Conservation (phyloP, 352 stramenopile species). For the Globisporangium acanthophoron region DNA sequence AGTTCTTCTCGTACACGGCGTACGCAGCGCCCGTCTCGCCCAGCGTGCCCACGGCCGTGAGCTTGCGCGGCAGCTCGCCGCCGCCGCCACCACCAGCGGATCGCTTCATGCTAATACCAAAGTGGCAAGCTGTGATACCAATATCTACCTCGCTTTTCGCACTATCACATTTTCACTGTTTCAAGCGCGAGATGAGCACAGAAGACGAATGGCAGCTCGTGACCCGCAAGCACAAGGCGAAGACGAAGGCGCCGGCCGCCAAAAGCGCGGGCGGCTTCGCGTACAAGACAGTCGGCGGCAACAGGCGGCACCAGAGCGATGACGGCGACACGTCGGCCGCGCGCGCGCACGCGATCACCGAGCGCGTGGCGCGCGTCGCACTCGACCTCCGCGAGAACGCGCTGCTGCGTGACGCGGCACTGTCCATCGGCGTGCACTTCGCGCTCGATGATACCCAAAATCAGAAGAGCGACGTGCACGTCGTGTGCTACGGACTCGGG, state of each 20-base stretch:
- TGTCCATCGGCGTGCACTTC: conserved; percentile 25
- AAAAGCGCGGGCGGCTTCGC: conserved; percentile 4
- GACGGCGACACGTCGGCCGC: background rate
- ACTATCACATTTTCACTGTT: background rate
- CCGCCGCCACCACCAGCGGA: conserved; percentile 1
- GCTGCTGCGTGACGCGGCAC: conserved; percentile 24
- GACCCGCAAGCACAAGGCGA: conserved; percentile 5
- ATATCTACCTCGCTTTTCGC: background rate
- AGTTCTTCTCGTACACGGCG: conserved; percentile 89
- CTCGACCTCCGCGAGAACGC: conserved; percentile 21
- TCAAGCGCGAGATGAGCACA: background rate
- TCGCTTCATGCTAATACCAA: conserved; percentile 11
- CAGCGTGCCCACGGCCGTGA: conserved; percentile 75
- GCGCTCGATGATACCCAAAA: conserved; percentile 2
- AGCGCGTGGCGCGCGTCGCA: conserved; percentile 31
- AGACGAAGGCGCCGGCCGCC: background rate
- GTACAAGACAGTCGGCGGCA: conserved; percentile 4
- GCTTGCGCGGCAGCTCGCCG: conserved; percentile 40
- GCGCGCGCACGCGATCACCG: conserved; percentile 22
- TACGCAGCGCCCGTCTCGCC: conserved; percentile 82
- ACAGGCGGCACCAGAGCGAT: background rate
- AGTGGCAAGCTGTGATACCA: background rate
- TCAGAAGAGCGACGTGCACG: conserved; percentile 9
- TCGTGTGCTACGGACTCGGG: conserved; percentile 70
- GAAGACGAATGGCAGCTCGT: conserved; percentile 14